Evolutionary conservation across 2,329 filamentous ascomycete genomes (phyloP).

Genomic region (Decorospora gaudefroyi): DNA sequence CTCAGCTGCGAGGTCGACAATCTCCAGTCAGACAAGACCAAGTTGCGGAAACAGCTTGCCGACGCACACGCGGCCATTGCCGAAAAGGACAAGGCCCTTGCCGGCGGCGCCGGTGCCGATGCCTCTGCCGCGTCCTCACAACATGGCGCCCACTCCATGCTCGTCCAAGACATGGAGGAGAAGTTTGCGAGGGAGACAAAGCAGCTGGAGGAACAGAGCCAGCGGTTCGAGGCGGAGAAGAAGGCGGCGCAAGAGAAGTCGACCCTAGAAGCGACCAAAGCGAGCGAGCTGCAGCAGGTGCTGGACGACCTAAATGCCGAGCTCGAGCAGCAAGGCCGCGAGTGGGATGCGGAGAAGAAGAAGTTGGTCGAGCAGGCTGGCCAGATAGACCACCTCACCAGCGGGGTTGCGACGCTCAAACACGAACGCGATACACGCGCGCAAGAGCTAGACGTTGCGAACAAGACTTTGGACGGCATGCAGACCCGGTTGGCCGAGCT

Average conservation of each 20-base stretch:
- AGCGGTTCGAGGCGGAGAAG: constrained; percentile 41
- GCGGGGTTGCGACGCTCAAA: constrained; percentile 29
- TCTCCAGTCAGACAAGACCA: constrained; percentile 37
- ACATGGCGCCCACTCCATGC: constrained; percentile 29
- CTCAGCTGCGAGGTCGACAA: constrained; percentile 40
- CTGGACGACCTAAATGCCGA: constrained; percentile 44
- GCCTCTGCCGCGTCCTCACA: constrained; percentile 19
- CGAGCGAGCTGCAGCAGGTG: constrained; percentile 44
- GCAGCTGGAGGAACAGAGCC: constrained; percentile 38
- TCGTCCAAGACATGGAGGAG: constrained; percentile 44
- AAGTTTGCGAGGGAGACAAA: constrained; percentile 44
- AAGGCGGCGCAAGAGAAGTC: constrained; percentile 38
- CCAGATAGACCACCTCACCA: constrained; percentile 34
- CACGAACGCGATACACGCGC: constrained; percentile 34
- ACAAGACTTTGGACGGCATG: constrained; percentile 31
- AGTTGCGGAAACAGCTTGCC: constrained; percentile 40
- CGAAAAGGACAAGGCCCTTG: constrained; percentile 40
- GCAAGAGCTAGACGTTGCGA: constrained; percentile 29
- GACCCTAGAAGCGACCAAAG: constrained; percentile 38
- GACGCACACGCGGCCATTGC: constrained; percentile 39
- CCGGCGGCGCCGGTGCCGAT: constrained; percentile 21
- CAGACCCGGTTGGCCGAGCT: constrained; percentile 36
- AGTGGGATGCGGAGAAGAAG: constrained; percentile 47
- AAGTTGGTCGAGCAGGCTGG: constrained; percentile 40
- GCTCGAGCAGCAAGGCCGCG: constrained; percentile 40